These are phyloP conservation scores for Melastoma malabathricum DNA, from an alignment of 345 rosid species.

Conservation along the genomic window DNA sequence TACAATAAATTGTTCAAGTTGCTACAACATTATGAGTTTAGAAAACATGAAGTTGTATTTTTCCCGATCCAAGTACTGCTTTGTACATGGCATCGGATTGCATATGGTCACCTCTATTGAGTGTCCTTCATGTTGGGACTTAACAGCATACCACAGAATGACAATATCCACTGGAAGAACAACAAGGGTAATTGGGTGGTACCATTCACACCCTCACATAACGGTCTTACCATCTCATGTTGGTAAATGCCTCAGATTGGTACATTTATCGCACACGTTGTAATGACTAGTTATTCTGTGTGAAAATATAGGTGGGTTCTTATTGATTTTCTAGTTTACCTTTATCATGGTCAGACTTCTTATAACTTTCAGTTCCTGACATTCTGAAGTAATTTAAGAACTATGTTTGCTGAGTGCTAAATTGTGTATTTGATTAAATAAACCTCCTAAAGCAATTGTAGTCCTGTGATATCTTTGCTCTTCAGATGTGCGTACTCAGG, in stretches of 20 bases:
- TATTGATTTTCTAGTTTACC: too few relatives aligned
- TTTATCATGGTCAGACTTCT: too few relatives aligned
- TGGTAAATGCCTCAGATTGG: slow-evolving; percentile 29
- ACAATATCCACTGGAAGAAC: slow-evolving; percentile 63
- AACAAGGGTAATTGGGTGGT: slow-evolving; percentile 97
- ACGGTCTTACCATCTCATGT: slow-evolving; percentile 98
- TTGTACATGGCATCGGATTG: not conserved
- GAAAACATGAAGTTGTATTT: too few relatives aligned
- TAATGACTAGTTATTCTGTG: not conserved
- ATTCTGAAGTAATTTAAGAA: too few relatives aligned
- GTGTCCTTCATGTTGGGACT: slow-evolving; percentile 1
- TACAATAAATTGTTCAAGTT: too few relatives aligned
- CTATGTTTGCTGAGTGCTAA: too few relatives aligned
- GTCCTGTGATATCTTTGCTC: slow-evolving; percentile 8
- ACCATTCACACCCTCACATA: slow-evolving; percentile 97
- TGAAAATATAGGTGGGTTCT: too few relatives aligned
- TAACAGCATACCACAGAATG: slow-evolving; percentile 62
- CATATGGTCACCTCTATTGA: too few relatives aligned
- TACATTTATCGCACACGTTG: not conserved
- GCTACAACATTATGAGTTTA: too few relatives aligned
- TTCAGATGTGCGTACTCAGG: slow-evolving; percentile 97
- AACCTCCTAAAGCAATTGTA: too few relatives aligned
- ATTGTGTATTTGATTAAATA: too few relatives aligned
- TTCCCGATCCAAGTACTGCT: not conserved
- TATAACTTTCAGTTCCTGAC: too few relatives aligned